phyloP scores from a whole-genome alignment of 148 eudicot species.

The Gaultheria prostrata region DNA sequence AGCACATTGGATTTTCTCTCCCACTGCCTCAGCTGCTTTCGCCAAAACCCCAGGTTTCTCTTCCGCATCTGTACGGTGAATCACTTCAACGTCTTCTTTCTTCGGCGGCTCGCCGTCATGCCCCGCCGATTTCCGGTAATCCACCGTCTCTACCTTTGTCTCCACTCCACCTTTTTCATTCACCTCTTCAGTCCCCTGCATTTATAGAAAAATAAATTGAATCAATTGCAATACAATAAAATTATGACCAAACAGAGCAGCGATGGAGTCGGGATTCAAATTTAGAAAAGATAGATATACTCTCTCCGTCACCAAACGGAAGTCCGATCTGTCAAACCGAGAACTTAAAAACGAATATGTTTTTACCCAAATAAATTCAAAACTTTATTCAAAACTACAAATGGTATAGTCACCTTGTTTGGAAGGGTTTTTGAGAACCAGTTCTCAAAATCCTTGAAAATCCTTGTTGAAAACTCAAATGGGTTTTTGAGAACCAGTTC shows the following conservation, averaged over 20 bases:
- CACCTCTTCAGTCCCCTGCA: slow-evolving; percentile 18
- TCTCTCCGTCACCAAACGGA: no score
- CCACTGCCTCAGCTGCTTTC: background rate
- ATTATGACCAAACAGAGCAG: background rate
- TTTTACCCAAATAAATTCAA: no score
- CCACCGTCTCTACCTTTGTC: slow-evolving; percentile 29
- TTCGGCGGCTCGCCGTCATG: slow-evolving; percentile 18
- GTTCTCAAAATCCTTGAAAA: no score
- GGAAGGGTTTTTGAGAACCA: no score
- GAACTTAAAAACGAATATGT: no score
- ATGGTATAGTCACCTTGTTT: no score
- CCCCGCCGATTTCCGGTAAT: slow-evolving; percentile 26
- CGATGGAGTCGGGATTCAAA: no score
- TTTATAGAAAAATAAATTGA: background rate
- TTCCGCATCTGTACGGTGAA: slow-evolving; percentile 15
- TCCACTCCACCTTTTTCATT: slow-evolving; percentile 26
- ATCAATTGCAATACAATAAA: background rate
- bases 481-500: no score
- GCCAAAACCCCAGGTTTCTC: background rate
- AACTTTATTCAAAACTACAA: no score
- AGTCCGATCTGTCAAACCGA: no score
- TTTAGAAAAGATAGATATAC: no score
- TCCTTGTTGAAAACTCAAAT: no score
- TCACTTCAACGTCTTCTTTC: slow-evolving; percentile 25
- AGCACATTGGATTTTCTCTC: background rate